Percentiles rank a stretch among this genome's conserved stretches.
These are phyloP conservation scores for Penicillium sp. DNA, from an alignment of 2,329 filamentous ascomycete species.

Conservation along the genomic window DNA sequence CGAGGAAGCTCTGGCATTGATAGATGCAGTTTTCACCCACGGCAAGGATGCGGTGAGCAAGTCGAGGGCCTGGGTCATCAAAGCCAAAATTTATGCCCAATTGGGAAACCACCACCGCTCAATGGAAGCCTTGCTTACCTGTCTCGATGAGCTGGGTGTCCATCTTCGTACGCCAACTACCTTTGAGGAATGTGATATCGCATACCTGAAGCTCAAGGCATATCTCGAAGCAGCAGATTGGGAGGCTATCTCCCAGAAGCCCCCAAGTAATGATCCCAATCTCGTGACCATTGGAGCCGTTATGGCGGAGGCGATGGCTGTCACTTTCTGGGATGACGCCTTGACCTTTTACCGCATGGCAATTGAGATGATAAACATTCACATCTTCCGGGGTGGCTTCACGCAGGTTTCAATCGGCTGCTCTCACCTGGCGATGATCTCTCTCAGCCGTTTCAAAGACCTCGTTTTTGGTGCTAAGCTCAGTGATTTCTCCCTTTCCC, in stretches of 20 bases:
- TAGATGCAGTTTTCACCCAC: constrained; percentile 67
- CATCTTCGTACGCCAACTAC: constrained; percentile 63
- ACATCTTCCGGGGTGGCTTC: constrained; percentile 56
- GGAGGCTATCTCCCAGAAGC: constrained; percentile 37
- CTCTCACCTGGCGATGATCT: constrained; percentile 57
- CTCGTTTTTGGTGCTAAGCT: constrained; percentile 54
- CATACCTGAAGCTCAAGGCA: constrained; percentile 64
- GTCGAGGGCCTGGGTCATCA: constrained; percentile 77
- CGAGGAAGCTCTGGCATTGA: constrained; percentile 64
- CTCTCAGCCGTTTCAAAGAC: constrained; percentile 58
- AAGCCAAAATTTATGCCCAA: constrained; percentile 74
- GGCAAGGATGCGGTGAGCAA: constrained; percentile 74
- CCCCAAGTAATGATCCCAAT: constrained; percentile 43
- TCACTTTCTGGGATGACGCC: constrained; percentile 60
- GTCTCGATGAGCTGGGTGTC: constrained; percentile 67
- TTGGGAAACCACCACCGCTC: constrained; percentile 69
- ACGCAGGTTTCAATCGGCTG: constrained; percentile 59
- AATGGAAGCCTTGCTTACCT: constrained; percentile 67
- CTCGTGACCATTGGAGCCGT: constrained; percentile 52
- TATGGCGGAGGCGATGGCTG: constrained; percentile 57
- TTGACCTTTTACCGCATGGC: constrained; percentile 60
- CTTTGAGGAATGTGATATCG: constrained; percentile 73
- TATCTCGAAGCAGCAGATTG: constrained; percentile 60
- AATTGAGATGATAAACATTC: constrained; percentile 56
- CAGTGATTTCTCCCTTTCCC: constrained; percentile 51